Evolutionary conservation across 495 filamentous ascomycete genomes (phyloP), one percentile per base, ranked within the genome.

Genomic region (Melanomma pulvis-pyrius): DNA sequence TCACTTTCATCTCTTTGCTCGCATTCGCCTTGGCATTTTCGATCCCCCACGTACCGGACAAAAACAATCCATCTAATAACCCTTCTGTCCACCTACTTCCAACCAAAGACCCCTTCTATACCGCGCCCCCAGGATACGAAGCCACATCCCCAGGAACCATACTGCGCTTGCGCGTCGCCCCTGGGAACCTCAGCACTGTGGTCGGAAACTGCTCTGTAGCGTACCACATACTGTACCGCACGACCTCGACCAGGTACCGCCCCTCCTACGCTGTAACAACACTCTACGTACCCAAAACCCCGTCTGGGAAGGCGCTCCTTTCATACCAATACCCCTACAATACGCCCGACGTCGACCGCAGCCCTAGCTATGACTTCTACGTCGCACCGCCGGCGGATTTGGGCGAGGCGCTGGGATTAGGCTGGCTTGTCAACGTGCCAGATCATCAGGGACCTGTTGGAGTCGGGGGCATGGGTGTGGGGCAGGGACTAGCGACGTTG

Each of bases 71-170:
- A 4, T 12, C 30, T 12, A 34, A 12, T 12, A 12, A 4, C 30
- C 30, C 30, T 34, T 34, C 30, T 34, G 12, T 34, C 12, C 30
- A 5, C 12, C 9, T 71, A 0, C 75, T 74, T 7, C 79, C 78
- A 34, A 77, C 70, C 47, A 61, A 76, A 49, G 83, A 84, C 51
- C 79, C 80, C 13, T 85, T 79, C 73, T 84, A 84, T 65, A 71
- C 64, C 0, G 75, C 81, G 0, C 80, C 82, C 12, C 41, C 59
- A 7, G 73, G 73, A 44, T 83, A 74, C 53, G 76, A 81, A 64
- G 55, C 66, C 0, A 65, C 72, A 1, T 29, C 65, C 0, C 81
- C 82, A 7, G 82, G 83, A 0, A 67, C 71, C 0, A 74, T 84
- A 28, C 76, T 85, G 15, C 78, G 79, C 44, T 53, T 78, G 32